Percentiles rank a stretch among this genome's conserved stretches.
Conservation (phyloP, 805 yeast genomes). For the Isabelozyma rhagii region DNA sequence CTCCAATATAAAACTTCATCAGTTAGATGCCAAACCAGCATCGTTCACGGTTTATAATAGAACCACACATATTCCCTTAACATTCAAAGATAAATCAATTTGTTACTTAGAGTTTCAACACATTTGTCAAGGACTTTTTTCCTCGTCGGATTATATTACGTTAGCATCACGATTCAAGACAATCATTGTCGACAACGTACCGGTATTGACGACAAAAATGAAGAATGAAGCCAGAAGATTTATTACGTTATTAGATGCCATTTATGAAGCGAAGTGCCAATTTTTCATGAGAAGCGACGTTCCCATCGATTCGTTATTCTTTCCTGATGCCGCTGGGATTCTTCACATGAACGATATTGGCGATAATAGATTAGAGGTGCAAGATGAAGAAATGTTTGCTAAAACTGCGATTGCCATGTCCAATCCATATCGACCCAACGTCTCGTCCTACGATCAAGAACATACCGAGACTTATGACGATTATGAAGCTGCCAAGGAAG, state of each 20-base stretch:
- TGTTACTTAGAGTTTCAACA: slow-evolving; percentile 52
- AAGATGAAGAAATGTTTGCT: slow-evolving; percentile 69
- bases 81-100: slow-evolving; percentile 29
- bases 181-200: slow-evolving; percentile 58
- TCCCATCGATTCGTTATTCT: slow-evolving; percentile 52
- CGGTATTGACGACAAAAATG: slow-evolving; percentile 52
- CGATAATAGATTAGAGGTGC: slow-evolving; percentile 42
- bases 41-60: slow-evolving; percentile 57
- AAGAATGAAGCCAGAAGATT: slow-evolving; percentile 69
- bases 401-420: slow-evolving; percentile 56
- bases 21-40: slow-evolving; percentile 16
- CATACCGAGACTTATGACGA: slow-evolving; percentile 24
- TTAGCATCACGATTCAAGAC: slow-evolving; percentile 58
- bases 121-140: slow-evolving; percentile 54
- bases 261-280: slow-evolving; percentile 65
- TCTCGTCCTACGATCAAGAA: slow-evolving; percentile 57
- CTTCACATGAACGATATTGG: slow-evolving; percentile 10
- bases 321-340: slow-evolving; percentile 44
- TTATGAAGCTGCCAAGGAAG: slow-evolving; percentile 21
- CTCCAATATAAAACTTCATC: slow-evolving; percentile 3
- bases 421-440: slow-evolving; percentile 69
- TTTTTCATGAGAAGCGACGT: slow-evolving; percentile 51
- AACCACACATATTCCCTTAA: slow-evolving; percentile 43
- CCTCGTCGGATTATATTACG: slow-evolving; percentile 70
- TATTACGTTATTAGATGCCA: slow-evolving; percentile 64